Evolutionary conservation across 2,329 filamentous ascomycete species (phyloP).

Genomic region (Blastomyces gilchristii): DNA sequence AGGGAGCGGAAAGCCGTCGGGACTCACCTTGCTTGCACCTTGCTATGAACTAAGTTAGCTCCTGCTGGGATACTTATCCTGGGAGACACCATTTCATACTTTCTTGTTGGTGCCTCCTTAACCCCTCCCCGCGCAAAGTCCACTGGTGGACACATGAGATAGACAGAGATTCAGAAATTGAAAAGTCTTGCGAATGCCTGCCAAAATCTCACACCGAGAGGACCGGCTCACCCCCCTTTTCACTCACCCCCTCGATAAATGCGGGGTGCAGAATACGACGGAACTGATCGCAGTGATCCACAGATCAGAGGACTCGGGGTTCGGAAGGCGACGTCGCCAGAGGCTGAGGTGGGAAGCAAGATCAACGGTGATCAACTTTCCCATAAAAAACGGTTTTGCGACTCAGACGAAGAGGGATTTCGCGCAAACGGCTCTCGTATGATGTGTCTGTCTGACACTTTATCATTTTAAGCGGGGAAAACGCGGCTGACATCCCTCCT

Average conservation of each 20-base stretch:
- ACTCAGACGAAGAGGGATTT: not conserved
- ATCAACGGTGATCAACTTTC: not conserved
- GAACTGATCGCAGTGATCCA: not conserved
- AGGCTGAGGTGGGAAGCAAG: not conserved
- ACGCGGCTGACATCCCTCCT: too few relatives aligned
- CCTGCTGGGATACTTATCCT: not conserved
- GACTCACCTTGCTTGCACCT: not conserved
- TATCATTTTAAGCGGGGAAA: too few relatives aligned
- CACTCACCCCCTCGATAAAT: not conserved
- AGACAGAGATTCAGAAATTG: not conserved
- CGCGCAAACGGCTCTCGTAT: not conserved
- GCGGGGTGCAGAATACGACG: not conserved
- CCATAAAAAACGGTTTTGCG: not conserved
- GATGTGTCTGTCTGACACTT: not conserved
- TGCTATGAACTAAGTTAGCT: not conserved
- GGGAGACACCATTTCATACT: not conserved
- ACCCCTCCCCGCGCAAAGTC: not conserved
- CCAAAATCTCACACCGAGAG: not conserved
- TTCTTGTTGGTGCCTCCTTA: not conserved
- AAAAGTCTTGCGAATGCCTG: not conserved
- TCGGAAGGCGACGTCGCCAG: not conserved
- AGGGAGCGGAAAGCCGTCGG: not conserved
- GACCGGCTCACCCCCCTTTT: not conserved
- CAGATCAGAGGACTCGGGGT: not conserved
- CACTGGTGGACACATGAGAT: not conserved